Conservation (phyloP, 352 stramenopile genomes). For the Globisporangium nagaii region DNA sequence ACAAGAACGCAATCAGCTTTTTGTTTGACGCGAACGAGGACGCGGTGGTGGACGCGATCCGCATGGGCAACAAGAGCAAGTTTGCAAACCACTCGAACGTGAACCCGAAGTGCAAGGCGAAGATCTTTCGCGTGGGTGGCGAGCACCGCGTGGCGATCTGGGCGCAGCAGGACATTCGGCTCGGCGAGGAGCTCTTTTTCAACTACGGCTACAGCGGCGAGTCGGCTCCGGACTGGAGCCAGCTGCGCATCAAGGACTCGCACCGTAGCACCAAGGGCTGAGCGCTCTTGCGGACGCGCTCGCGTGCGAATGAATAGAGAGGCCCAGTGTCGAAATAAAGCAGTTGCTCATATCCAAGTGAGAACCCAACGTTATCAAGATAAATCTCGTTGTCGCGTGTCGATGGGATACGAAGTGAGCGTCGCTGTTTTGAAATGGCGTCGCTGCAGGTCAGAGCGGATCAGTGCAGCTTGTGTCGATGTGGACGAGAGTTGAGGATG, state of each 20-base stretch:
- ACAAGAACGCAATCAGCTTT: constrained; percentile 84
- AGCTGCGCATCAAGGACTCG: constrained; percentile 38
- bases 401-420: too few relatives aligned
- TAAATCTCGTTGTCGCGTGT: too few relatives aligned
- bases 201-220: constrained; percentile 64
- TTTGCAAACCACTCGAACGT: constrained; percentile 80
- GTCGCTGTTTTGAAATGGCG: too few relatives aligned
- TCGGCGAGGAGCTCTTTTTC: constrained; percentile 72
- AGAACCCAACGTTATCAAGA: too few relatives aligned
- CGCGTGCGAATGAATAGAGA: too few relatives aligned
- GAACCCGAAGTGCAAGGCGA: constrained; percentile 76
- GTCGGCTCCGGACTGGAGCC: constrained; percentile 58
- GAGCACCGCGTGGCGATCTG: constrained; percentile 91
- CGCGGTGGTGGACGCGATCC: constrained; percentile 85
- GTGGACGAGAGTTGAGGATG: too few relatives aligned
- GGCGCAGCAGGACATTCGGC: constrained; percentile 83
- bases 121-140: constrained; percentile 77
- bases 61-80: constrained; percentile 92
- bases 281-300: background rate
- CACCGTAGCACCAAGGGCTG: constrained; percentile 4
- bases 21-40: constrained; percentile 91
- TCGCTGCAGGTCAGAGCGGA: too few relatives aligned
- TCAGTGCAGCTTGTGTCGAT: too few relatives aligned
- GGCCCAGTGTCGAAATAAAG: too few relatives aligned
- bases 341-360: too few relatives aligned